These are phyloP conservation scores for Calonectria montana DNA, from an alignment of 2,329 filamentous ascomycete genomes.

Conservation along the genomic window DNA sequence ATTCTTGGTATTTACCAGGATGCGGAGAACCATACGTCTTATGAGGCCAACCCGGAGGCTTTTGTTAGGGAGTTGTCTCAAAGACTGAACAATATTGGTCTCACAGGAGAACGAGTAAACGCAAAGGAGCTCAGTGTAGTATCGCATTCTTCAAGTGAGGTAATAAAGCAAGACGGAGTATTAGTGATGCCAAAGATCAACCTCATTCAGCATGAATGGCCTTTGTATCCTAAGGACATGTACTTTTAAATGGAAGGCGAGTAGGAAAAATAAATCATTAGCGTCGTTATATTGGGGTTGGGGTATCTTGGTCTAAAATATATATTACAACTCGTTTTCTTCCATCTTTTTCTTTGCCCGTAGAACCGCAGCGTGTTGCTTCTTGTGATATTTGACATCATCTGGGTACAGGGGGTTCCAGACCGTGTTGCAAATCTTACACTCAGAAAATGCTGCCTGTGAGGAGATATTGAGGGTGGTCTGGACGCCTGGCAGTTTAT, in stretches of 20 bases:
- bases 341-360: constrained; percentile 41
- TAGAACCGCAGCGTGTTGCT: constrained; percentile 51
- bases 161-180: neutral
- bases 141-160: neutral
- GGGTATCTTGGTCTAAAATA: constrained; percentile 38
- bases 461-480: constrained; percentile 58
- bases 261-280: constrained; percentile 21
- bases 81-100: neutral
- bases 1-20: neutral
- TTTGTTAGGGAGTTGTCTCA: neutral
- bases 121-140: neutral
- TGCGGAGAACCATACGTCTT: neutral
- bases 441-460: constrained; percentile 56
- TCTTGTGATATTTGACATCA: constrained; percentile 56
- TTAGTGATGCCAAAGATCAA: neutral
- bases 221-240: neutral
- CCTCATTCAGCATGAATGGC: neutral
- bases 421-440: constrained; percentile 55
- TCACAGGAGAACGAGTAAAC: neutral
- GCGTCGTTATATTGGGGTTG: constrained; percentile 20
- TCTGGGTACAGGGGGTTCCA: constrained; percentile 58
- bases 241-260: neutral
- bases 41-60: neutral
- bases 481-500: constrained; percentile 47
- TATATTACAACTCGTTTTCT: constrained; percentile 30